A percentile compares a stretch with the other conserved stretches of the same genome.
Conservation (phyloP, 495 filamentous ascomycete species). For the Annulohypoxylon nitens region DNA sequence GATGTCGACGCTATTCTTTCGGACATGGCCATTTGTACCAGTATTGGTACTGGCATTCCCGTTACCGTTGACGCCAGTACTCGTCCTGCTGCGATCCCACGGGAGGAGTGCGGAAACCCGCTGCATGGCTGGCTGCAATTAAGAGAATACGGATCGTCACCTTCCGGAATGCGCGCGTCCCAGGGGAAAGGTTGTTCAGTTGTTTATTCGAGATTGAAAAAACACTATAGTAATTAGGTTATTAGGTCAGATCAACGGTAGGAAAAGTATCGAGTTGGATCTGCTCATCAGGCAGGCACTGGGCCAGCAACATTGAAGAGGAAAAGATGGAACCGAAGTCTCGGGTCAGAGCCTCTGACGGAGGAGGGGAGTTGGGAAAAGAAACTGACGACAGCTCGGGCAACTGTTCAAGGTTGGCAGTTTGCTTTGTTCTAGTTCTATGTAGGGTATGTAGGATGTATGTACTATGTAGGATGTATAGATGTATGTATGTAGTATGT, state of each 20-base stretch:
- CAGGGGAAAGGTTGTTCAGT: conserved; percentile 29
- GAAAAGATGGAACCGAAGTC: conserved; percentile 28
- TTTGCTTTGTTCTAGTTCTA: conserved; percentile 4
- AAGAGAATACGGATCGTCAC: conserved; percentile 39
- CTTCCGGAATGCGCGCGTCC: conserved; percentile 32
- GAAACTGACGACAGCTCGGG: conserved; percentile 42
- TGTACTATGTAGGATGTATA: neutral
- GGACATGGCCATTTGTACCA: conserved; percentile 24
- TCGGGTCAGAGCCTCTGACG: conserved; percentile 32
- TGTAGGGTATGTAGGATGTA: too few species aligned
- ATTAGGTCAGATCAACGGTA: conserved; percentile 24
- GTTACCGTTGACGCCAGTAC: conserved; percentile 38
- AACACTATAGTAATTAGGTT: conserved; percentile 19
- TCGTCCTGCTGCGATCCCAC: conserved; percentile 61
- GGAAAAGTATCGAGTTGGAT: conserved; percentile 5
- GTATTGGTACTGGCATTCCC: conserved; percentile 10
- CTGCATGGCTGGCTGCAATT: conserved; percentile 57
- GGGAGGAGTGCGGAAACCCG: conserved; percentile 65
- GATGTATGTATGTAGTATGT: conserved; percentile 4
- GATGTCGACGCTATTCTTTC: conserved; percentile 54
- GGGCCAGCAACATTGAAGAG: conserved; percentile 36
- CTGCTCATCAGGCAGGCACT: conserved; percentile 35
- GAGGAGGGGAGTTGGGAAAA: conserved; percentile 27
- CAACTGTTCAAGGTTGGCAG: conserved; percentile 26
- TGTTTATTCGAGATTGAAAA: conserved; percentile 21